Percentiles rank a stretch among this genome's conserved stretches.
Evolutionary conservation across 2,329 filamentous ascomycete genomes (phyloP).

Genomic region (Exserohilum rostratum): DNA sequence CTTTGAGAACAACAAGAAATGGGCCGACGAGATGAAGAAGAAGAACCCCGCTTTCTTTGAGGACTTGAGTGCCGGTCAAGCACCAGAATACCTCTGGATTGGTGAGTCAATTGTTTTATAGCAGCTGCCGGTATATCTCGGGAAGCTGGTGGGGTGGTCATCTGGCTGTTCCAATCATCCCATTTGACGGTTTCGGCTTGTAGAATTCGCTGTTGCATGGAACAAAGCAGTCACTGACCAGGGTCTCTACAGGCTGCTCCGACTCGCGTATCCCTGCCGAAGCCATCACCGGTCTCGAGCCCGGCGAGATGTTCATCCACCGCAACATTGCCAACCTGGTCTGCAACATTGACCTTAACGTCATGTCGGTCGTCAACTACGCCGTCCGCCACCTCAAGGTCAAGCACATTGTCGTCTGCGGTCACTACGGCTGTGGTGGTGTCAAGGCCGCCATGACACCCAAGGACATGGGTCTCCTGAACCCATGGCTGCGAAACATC

Average conservation of each 20-base stretch:
- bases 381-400: constrained; percentile 57
- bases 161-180: neutral
- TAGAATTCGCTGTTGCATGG: neutral
- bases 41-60: constrained; percentile 70
- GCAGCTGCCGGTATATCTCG: neutral
- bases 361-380: constrained; percentile 51
- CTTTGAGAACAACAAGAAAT: constrained; percentile 71
- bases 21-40: constrained; percentile 65
- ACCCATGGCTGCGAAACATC: constrained; percentile 77
- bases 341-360: constrained; percentile 50
- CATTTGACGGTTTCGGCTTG: neutral
- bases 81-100: constrained; percentile 68
- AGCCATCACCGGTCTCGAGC: constrained; percentile 49
- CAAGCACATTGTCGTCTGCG: constrained; percentile 72
- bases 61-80: constrained; percentile 68
- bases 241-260: constrained; percentile 39
- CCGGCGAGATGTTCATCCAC: constrained; percentile 45
- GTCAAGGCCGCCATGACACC: constrained; percentile 67
- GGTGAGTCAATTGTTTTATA: constrained; percentile 27
- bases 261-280: constrained; percentile 50
- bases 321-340: constrained; percentile 48
- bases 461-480: constrained; percentile 71
- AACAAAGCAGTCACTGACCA: constrained; percentile 8
- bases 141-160: neutral
- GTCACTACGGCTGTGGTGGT: constrained; percentile 72